Percentiles rank a stretch among this genome's conserved stretches.
Conservation (phyloP, 177 flowering plant genomes). For the Vitis hybrid region DNA sequence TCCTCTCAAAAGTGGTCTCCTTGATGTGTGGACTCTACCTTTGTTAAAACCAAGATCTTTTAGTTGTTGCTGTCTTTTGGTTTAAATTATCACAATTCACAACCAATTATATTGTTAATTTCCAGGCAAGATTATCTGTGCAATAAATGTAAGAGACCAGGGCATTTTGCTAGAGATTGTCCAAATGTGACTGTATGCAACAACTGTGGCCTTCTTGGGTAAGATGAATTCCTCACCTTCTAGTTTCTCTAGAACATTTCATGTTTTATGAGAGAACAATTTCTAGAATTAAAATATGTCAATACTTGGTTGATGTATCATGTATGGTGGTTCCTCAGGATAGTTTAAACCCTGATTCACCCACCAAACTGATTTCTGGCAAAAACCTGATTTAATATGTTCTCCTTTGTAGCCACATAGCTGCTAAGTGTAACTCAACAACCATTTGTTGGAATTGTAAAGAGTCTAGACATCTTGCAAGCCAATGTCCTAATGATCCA, state of each 20-base stretch:
- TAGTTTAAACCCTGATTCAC: too few species aligned
- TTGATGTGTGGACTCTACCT: too few species aligned
- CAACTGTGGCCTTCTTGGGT: constrained; percentile 41
- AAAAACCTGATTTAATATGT: background rate
- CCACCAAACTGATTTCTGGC: too few species aligned
- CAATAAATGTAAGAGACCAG: constrained; percentile 35
- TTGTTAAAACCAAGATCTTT: too few species aligned
- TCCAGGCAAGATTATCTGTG: constrained; percentile 27
- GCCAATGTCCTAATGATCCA: constrained; percentile 28
- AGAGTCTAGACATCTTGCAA: constrained; percentile 31
- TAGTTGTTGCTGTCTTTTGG: too few species aligned
- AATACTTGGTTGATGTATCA: too few species aligned
- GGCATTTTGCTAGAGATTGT: constrained; percentile 39
- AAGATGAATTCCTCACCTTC: constrained; percentile 6
- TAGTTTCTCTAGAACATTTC: background rate
- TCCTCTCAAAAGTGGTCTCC: too few species aligned
- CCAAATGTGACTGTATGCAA: constrained; percentile 32
- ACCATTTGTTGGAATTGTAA: constrained; percentile 35
- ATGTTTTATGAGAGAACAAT: too few species aligned
- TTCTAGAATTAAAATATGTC: too few species aligned
- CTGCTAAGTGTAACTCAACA: constrained; percentile 27
- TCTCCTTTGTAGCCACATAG: constrained; percentile 22
- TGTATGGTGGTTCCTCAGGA: too few species aligned
- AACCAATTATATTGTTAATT: background rate
- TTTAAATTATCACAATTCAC: too few species aligned